Evolutionary conservation across 148 eudicot species (phyloP).

Genomic region (Bassia scoparia): DNA sequence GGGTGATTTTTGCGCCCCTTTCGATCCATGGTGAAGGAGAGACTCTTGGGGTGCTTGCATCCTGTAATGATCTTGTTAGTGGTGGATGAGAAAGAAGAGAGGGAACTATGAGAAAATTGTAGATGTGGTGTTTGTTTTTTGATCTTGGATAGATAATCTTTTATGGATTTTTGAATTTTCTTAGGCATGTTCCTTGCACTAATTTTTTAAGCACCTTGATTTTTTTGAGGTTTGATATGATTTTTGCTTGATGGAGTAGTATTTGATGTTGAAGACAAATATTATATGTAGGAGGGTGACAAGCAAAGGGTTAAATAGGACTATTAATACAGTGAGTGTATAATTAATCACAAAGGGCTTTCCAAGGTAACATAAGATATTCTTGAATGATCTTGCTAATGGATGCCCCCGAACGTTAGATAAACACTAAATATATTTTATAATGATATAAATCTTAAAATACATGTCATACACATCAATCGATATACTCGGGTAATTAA

Average conservation of each 20-base stretch:
- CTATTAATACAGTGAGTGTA: background rate
- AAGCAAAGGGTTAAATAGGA: background rate
- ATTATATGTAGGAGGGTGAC: background rate
- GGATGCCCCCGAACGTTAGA: no score
- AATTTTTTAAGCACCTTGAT: background rate
- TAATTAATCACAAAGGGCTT: background rate
- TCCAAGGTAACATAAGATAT: conserved; percentile 26
- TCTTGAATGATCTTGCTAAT: no score
- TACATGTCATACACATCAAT: no score
- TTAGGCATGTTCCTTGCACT: conserved; percentile 37
- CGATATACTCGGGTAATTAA: no score
- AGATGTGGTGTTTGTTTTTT: conserved; percentile 42
- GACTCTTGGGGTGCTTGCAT: conserved; percentile 52
- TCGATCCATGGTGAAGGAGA: conserved; percentile 27
- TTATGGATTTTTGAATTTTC: conserved; percentile 50
- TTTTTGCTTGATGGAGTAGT: background rate
- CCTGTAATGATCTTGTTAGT: conserved; percentile 41
- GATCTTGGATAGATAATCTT: conserved; percentile 47
- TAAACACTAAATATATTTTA: no score
- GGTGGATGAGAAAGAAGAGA: conserved; percentile 38
- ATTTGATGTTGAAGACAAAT: background rate
- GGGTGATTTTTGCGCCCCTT: background rate
- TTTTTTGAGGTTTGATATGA: background rate
- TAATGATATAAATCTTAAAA: no score
- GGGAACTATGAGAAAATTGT: conserved; percentile 28